Conservation (phyloP, 352 stramenopile species). For the Phytophthora sp. region DNA sequence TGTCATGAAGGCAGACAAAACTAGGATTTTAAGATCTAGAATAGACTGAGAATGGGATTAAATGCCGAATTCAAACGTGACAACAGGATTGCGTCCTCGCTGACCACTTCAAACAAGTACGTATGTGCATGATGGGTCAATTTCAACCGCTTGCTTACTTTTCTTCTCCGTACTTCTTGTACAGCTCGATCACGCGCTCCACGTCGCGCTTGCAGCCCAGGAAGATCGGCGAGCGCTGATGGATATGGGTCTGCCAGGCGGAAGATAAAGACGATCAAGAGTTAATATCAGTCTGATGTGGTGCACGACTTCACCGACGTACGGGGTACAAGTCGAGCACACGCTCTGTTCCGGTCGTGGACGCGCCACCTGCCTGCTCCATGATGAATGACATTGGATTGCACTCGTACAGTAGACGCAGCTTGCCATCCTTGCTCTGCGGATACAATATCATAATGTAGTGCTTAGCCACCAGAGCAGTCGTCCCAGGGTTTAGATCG, state of each 20-base stretch:
- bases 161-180: slow-evolving; percentile 49
- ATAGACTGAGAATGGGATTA: neutral
- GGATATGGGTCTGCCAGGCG: slow-evolving; percentile 85
- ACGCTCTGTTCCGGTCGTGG: slow-evolving; percentile 93
- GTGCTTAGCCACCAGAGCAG: slow-evolving; percentile 2
- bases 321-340: slow-evolving; percentile 94
- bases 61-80: neutral
- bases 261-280: slow-evolving; percentile 8
- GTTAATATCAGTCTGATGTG: slow-evolving; percentile 13
- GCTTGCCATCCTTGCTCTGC: slow-evolving; percentile 89
- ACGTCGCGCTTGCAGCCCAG: slow-evolving; percentile 92
- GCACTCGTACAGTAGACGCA: slow-evolving; percentile 98
- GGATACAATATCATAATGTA: neutral
- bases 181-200: slow-evolving; percentile 76
- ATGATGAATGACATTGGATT: slow-evolving; percentile 99
- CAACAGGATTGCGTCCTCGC: neutral
- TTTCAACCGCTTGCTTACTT: slow-evolving; percentile 22
- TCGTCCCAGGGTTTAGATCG: neutral
- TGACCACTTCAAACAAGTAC: slow-evolving; percentile 16
- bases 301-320: slow-evolving; percentile 30
- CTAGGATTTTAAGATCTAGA: neutral
- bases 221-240: slow-evolving; percentile 98
- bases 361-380: slow-evolving; percentile 95
- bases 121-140: no score
- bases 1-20: slow-evolving; percentile 31